phyloP scores from a whole-genome alignment of 495 filamentous ascomycete genomes.

The Tuber indicum region DNA sequence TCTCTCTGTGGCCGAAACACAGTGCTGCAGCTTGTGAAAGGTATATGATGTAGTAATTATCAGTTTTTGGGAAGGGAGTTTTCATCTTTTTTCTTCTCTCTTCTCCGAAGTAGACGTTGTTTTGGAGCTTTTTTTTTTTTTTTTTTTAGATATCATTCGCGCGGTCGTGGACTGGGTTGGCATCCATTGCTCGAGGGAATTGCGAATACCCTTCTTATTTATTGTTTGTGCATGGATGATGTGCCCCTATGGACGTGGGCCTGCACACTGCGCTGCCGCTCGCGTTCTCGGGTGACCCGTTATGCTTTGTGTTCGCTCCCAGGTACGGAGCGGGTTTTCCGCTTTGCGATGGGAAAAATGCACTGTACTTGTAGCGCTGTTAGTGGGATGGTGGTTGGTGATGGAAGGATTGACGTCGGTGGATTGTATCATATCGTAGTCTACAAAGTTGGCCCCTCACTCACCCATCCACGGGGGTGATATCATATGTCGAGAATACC shows the following conservation, averaged over 20 bases:
- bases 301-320: background rate
- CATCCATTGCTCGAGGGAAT: background rate
- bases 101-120: background rate
- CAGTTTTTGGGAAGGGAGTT: background rate
- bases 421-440: too few species aligned
- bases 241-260: background rate
- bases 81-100: background rate
- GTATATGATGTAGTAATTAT: background rate
- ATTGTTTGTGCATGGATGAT: background rate
- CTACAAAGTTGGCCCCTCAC: too few species aligned
- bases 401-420: too few species aligned
- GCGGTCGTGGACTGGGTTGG: background rate
- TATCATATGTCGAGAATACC: too few species aligned
- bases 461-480: too few species aligned
- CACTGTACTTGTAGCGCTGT: background rate
- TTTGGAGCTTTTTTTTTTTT: background rate
- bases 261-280: background rate
- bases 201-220: background rate
- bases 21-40: background rate
- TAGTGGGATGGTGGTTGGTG: too few species aligned
- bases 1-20: too few species aligned
- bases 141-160: background rate
- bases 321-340: background rate
- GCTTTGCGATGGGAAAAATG: background rate
- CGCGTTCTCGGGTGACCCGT: background rate